Conservation (phyloP, 495 filamentous ascomycete species). For the Baudoinia panamericana region DNA sequence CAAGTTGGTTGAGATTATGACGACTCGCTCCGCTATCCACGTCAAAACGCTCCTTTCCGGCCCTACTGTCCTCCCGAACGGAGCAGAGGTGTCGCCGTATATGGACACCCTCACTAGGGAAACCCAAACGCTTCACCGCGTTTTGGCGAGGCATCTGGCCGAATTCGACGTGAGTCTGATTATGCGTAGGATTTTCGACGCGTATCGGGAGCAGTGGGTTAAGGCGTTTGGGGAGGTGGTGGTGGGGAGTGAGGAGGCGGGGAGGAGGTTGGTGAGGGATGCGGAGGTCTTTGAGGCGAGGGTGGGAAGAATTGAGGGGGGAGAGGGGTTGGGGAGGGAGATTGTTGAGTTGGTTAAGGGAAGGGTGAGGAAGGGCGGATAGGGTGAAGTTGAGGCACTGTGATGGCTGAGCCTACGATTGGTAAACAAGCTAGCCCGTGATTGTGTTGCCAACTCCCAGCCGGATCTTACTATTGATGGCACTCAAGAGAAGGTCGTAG, state of each 20-base stretch:
- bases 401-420: neutral
- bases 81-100: conserved; percentile 46
- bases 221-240: conserved; percentile 56
- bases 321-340: conserved; percentile 53
- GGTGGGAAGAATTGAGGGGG: conserved; percentile 69
- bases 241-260: conserved; percentile 53
- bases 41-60: conserved; percentile 63
- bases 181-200: conserved; percentile 79
- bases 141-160: conserved; percentile 71
- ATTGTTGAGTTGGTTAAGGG: conserved; percentile 53
- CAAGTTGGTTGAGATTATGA: conserved; percentile 95
- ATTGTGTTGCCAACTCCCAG: neutral
- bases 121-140: conserved; percentile 74
- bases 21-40: conserved; percentile 55
- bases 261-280: conserved; percentile 71
- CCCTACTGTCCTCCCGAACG: conserved; percentile 48
- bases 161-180: conserved; percentile 69
- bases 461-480: too few relatives aligned
- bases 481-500: too few relatives aligned
- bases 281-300: conserved; percentile 60
- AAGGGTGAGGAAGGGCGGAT: conserved; percentile 31
- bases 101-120: conserved; percentile 90
- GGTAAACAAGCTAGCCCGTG: neutral
- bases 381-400: neutral
- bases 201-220: conserved; percentile 72